These are phyloP conservation scores for Alternaria sp. DNA, from an alignment of 2,329 filamentous ascomycete species.

Conservation along the genomic window DNA sequence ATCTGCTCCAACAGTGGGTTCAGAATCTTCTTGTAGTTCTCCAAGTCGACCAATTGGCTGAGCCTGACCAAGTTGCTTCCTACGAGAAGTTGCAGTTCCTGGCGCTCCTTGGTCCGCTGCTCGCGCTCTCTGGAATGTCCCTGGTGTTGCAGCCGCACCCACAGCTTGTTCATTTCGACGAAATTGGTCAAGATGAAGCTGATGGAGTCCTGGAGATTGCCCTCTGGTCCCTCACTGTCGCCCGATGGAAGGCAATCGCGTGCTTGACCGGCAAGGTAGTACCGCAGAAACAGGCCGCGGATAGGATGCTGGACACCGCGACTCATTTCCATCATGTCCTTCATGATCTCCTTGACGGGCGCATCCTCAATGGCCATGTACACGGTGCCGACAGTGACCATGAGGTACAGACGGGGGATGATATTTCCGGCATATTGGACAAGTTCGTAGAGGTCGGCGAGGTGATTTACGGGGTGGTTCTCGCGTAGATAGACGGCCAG, in stretches of 20 bases:
- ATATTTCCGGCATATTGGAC: slow-evolving; percentile 99
- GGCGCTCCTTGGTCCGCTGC: slow-evolving; percentile 89
- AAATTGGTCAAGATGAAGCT: slow-evolving; percentile 99
- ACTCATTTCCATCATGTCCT: slow-evolving; percentile 99
- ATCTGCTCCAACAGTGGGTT: slow-evolving; percentile 93
- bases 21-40: slow-evolving; percentile 92
- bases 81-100: slow-evolving; percentile 93
- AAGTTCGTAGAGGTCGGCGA: slow-evolving; percentile 96
- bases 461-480: slow-evolving; percentile 96
- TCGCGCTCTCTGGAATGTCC: slow-evolving; percentile 95
- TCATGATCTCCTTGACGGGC: slow-evolving; percentile 99
- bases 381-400: slow-evolving; percentile 98
- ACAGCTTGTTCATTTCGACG: slow-evolving; percentile 99
- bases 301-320: slow-evolving; percentile 96
- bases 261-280: slow-evolving; percentile 95
- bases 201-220: slow-evolving; percentile 95
- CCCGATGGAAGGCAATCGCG: slow-evolving; percentile 85
- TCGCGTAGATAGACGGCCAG: slow-evolving; percentile 96
- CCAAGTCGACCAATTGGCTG: slow-evolving; percentile 93
- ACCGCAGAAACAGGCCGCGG: slow-evolving; percentile 91
- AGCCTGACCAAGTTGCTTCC: slow-evolving; percentile 95
- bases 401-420: slow-evolving; percentile 92
- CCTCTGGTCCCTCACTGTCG: slow-evolving; percentile 87
- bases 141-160: slow-evolving; percentile 97
- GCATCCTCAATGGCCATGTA: slow-evolving; percentile 99